phyloP scores from a whole-genome alignment of 2,329 filamentous ascomycete species.

The Xylariaceae sp. region DNA sequence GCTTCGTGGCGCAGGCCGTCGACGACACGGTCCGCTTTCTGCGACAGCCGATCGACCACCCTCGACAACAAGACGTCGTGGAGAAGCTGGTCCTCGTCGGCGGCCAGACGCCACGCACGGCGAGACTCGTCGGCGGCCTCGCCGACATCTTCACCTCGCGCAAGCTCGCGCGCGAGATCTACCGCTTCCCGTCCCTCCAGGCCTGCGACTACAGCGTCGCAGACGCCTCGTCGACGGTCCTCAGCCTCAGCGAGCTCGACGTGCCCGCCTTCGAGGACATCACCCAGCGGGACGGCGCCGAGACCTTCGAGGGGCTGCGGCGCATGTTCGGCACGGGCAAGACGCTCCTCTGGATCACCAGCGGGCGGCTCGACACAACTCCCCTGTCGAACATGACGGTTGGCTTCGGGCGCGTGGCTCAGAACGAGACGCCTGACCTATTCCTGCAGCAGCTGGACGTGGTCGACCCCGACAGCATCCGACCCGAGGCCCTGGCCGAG shows the following conservation, averaged over 20 bases:
- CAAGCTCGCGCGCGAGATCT: neutral
- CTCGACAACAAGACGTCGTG: no score
- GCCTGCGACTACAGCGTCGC: conserved; percentile 2
- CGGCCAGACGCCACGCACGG: neutral
- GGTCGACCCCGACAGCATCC: neutral
- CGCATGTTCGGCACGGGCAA: conserved; percentile 3
- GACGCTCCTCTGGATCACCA: conserved; percentile 10
- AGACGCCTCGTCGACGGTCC: neutral
- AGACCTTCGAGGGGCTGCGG: neutral
- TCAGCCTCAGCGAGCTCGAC: conserved; percentile 4
- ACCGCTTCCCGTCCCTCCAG: conserved; percentile 1
- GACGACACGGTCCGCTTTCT: conserved; percentile 1
- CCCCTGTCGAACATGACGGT: conserved; percentile 7
- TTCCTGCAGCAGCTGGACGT: conserved; percentile 3
- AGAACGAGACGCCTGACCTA: conserved; percentile 1
- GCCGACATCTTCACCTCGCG: neutral
- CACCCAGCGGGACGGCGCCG: no score
- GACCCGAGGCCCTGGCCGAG: conserved; percentile 1
- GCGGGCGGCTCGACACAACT: conserved; percentile 2
- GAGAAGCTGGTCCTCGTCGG: conserved; percentile 1
- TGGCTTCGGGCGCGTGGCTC: conserved; percentile 6
- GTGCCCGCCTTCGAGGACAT: conserved; percentile 4
- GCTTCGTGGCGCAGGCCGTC: conserved; percentile 5
- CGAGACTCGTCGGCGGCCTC: neutral
- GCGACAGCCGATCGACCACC: conserved; percentile 1